A percentile compares a stretch with the other conserved stretches of the same genome.
phyloP scores from a whole-genome alignment of 345 rosid genomes.

The Gossypium anomalum region DNA sequence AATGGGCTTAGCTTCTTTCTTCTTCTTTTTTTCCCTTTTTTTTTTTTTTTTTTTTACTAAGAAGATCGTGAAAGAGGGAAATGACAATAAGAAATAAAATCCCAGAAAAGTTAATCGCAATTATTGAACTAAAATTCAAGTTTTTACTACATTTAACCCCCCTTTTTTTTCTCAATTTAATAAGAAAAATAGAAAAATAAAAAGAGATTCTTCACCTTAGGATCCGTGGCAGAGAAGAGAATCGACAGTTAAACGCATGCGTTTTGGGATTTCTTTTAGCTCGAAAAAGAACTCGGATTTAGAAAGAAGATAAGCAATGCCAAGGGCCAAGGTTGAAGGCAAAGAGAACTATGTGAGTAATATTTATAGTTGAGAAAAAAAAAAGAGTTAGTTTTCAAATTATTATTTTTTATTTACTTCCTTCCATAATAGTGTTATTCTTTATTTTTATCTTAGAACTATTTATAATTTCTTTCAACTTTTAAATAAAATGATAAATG shows the following conservation, averaged over 20 bases:
- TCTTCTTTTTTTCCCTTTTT: neutral
- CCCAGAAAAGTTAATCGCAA: neutral
- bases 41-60: neutral
- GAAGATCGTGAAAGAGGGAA: constrained; percentile 20
- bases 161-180: neutral
- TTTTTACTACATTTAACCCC: neutral
- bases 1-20: neutral
- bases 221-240: neutral
- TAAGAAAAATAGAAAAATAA: neutral
- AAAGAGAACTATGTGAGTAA: neutral
- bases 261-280: neutral
- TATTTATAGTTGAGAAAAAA: neutral
- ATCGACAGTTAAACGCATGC: neutral
- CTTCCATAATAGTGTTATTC: rapidly evolving
- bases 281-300: neutral
- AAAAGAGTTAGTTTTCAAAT: too few species aligned
- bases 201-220: neutral
- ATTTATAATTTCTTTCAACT: rapidly evolving
- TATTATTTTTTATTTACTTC: too few species aligned
- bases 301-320: neutral
- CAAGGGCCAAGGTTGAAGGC: neutral
- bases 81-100: constrained; percentile 30
- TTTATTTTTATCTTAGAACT: too few species aligned
- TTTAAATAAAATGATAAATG: too few species aligned
- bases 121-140: neutral